phyloP scores from a whole-genome alignment of 805 yeast genomes.

The Cyberlindnera euphorbiae region DNA sequence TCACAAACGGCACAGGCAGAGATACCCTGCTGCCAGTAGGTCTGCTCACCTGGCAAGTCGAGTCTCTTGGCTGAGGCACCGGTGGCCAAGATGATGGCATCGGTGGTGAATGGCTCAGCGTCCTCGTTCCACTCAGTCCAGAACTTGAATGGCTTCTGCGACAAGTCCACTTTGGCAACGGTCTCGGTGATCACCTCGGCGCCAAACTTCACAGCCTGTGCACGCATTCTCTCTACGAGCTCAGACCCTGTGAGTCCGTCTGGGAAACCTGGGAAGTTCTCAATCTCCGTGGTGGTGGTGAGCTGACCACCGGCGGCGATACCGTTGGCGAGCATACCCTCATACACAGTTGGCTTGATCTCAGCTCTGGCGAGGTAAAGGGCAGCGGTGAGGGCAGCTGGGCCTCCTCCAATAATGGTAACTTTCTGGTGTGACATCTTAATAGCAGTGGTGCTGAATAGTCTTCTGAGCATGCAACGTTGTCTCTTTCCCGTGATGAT shows the following conservation, averaged over 20 bases:
- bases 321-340: constrained; percentile 95
- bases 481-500: too few relatives aligned
- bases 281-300: constrained; percentile 97
- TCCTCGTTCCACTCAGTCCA: constrained; percentile 97
- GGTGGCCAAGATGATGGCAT: constrained; percentile 89
- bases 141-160: constrained; percentile 86
- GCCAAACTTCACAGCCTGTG: constrained; percentile 83
- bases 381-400: constrained; percentile 99
- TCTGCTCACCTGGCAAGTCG: constrained; percentile 92
- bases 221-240: constrained; percentile 92
- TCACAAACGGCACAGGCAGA: constrained; percentile 99
- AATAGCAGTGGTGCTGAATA: not conserved
- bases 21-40: constrained; percentile 98
- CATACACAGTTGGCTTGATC: constrained; percentile 87
- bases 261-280: constrained; percentile 99
- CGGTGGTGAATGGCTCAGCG: constrained; percentile 84
- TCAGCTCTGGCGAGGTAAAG: constrained; percentile 96
- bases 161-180: constrained; percentile 84
- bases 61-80: constrained; percentile 98
- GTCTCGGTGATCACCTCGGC: constrained; percentile 95
- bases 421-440: constrained; percentile 82
- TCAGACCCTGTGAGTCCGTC: constrained; percentile 81
- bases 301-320: constrained; percentile 99
- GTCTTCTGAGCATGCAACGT: too few relatives aligned
- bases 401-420: constrained; percentile 93